These are phyloP conservation scores for Aspergillus sparsus DNA, from an alignment of 495 filamentous ascomycete species.

Conservation along the genomic window DNA sequence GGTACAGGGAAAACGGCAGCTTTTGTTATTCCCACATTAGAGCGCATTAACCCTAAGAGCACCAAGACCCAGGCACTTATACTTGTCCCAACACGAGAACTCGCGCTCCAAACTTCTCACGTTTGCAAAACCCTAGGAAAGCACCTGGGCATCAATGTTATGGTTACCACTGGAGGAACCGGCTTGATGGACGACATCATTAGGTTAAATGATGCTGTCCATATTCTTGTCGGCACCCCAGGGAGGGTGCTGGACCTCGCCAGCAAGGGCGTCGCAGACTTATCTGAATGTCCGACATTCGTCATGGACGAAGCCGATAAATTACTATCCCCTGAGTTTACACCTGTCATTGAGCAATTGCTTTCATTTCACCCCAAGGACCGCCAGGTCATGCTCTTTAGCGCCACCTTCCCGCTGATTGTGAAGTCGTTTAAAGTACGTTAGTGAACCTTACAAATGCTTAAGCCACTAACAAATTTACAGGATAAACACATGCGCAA, in stretches of 20 bases:
- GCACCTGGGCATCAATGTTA: slow-evolving; percentile 95
- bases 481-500: slow-evolving; percentile 92
- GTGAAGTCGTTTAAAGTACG: slow-evolving; percentile 90
- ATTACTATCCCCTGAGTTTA: slow-evolving; percentile 93
- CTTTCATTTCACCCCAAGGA: slow-evolving; percentile 92
- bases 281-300: slow-evolving; percentile 95
- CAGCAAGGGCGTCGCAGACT: slow-evolving; percentile 90
- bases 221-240: slow-evolving; percentile 97
- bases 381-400: slow-evolving; percentile 98
- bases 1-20: slow-evolving; percentile 98
- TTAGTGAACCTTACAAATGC: neutral
- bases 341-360: slow-evolving; percentile 93
- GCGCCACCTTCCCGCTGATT: slow-evolving; percentile 92
- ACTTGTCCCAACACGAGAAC: slow-evolving; percentile 92
- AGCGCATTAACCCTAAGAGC: slow-evolving; percentile 93
- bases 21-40: slow-evolving; percentile 93
- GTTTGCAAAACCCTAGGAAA: slow-evolving; percentile 98
- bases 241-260: slow-evolving; percentile 93
- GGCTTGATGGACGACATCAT: slow-evolving; percentile 96
- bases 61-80: slow-evolving; percentile 95
- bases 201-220: slow-evolving; percentile 87
- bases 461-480: slow-evolving; percentile 17
- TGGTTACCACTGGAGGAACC: slow-evolving; percentile 97
- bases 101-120: slow-evolving; percentile 98
- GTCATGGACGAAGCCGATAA: slow-evolving; percentile 99